Conservation (phyloP, 129 eudicot genomes). For the Flaveria linearis region DNA sequence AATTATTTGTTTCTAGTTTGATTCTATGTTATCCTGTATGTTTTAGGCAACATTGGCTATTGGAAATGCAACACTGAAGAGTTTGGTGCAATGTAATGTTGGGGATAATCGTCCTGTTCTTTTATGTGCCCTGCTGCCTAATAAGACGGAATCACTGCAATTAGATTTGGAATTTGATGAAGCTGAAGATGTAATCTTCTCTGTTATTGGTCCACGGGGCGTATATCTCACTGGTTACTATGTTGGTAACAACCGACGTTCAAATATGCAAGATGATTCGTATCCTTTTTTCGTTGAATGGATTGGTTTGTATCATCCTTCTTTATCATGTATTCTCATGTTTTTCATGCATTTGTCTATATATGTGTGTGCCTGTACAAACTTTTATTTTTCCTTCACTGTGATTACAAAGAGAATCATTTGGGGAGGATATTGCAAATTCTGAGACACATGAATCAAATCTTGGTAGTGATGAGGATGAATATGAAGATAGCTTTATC, state of each 20-base stretch:
- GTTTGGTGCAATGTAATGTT: slow-evolving; percentile 78
- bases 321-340: background rate
- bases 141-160: slow-evolving; percentile 65
- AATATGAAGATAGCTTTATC: slow-evolving; percentile 84
- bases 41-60: slow-evolving; percentile 78
- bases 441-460: slow-evolving; percentile 53
- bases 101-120: slow-evolving; percentile 81
- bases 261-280: slow-evolving; percentile 52
- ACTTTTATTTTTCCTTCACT: slow-evolving; percentile 43
- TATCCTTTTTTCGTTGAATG: slow-evolving; percentile 50
- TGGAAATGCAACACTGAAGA: slow-evolving; percentile 52
- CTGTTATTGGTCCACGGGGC: slow-evolving; percentile 87
- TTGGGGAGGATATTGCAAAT: slow-evolving; percentile 78
- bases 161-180: slow-evolving; percentile 91
- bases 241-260: slow-evolving; percentile 42
- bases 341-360: slow-evolving; percentile 2
- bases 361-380: background rate
- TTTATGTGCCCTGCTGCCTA: slow-evolving; percentile 73
- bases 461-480: slow-evolving; percentile 60
- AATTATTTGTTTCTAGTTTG: background rate
- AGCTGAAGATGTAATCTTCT: slow-evolving; percentile 69
- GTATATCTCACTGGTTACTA: slow-evolving; percentile 80
- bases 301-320: background rate
- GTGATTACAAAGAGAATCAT: slow-evolving; percentile 61
- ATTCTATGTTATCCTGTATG: background rate